phyloP scores from a whole-genome alignment of 306 rosid genomes.

The Prunus campanulata region DNA sequence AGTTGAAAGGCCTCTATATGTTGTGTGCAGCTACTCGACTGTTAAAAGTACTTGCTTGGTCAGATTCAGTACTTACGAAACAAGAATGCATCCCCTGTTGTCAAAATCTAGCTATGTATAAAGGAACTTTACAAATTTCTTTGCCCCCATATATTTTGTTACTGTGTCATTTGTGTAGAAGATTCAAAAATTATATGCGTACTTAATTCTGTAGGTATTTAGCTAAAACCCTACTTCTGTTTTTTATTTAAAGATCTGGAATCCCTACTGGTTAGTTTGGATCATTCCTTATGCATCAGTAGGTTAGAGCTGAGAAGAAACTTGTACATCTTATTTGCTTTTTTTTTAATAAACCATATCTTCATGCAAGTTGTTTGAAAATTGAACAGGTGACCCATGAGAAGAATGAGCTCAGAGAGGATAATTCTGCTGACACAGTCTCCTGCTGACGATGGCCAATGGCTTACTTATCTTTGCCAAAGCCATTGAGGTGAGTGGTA shows the following conservation, averaged over 20 bases:
- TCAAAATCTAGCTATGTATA: slow-evolving; percentile 69
- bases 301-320: too few relatives aligned
- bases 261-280: too few relatives aligned
- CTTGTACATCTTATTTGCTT: background rate
- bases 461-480: slow-evolving; percentile 88
- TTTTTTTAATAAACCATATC: background rate
- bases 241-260: background rate
- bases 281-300: too few relatives aligned
- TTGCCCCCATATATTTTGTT: background rate
- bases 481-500: slow-evolving; percentile 89
- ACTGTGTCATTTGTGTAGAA: background rate
- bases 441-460: slow-evolving; percentile 85
- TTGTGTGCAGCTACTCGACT: slow-evolving; percentile 59
- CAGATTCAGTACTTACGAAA: slow-evolving; percentile 66
- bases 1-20: slow-evolving; percentile 66
- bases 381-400: slow-evolving; percentile 61
- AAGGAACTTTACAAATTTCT: slow-evolving; percentile 26
- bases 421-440: slow-evolving; percentile 67
- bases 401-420: slow-evolving; percentile 66
- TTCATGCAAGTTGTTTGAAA: slow-evolving; percentile 7
- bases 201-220: background rate
- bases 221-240: background rate
- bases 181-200: background rate
- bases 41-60: slow-evolving; percentile 62
- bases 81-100: slow-evolving; percentile 52